Base-by-base conservation (phyloP, 1,284 basidiomycete species). In the Inonotus obliquus region DNA sequence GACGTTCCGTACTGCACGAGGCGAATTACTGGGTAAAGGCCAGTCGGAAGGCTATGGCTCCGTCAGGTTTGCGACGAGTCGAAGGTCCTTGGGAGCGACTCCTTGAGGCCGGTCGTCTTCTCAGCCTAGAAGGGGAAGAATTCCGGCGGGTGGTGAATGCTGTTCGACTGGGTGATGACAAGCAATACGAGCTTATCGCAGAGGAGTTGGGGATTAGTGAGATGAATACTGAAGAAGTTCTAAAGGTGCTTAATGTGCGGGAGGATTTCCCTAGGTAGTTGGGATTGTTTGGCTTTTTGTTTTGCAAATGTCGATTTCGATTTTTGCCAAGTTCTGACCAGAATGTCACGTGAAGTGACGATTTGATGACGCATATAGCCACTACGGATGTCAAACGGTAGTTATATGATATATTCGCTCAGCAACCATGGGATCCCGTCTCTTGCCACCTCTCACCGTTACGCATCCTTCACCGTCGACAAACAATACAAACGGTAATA, bases 1-100 rank as follows among this genome's bases (percentile, higher is more conserved):
- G 81, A 53, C 81, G 77, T 67, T 72, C 74, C 11, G 79, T 94
- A 21, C 77, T 77, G 32, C 79, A 81, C 0, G 91, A 95, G 71
- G 84, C 87, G 63, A 82, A 86, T 65, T 77, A 93, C 19, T 95
- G 91, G 91, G 80, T 86, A 1, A 85, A 92, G 70, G 87, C 89
- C 1, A 89, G 85, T 61, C 79, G 82, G 41, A 74, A 77, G 25
- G 85, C 84, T 1, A 72, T 92, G 56, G 78, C 75, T 35, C 74
- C 11, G 74, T 75, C 61, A 76, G 55, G 55, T 25, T 47, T 76
- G 39, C 69, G 74, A 27, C 77, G 84, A 13, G 76, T 84, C 4
- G 85, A 90, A 69, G 80, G 79, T 0, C 89, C 92, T 2, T 95
- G 93, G 92, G 74, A 79, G 60, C 79, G 79, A 53, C 75, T 95